Conservation (phyloP, 1,284 basidiomycete species). For the Pseudozyma sp. region DNA sequence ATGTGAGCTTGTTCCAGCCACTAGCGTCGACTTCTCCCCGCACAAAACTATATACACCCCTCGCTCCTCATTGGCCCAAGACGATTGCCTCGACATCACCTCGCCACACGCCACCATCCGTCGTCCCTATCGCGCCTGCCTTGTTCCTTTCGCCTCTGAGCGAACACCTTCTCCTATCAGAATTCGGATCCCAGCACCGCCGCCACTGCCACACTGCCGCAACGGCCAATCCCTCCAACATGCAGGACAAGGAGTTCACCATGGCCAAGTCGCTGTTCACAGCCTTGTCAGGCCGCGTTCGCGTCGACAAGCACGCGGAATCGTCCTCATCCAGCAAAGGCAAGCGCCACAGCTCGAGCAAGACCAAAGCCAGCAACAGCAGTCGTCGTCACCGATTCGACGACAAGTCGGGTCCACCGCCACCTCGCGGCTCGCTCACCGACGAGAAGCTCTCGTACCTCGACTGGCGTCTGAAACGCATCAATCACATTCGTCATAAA, state of each 20-base stretch:
- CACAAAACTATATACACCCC: no score
- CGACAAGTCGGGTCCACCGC: constrained; percentile 43
- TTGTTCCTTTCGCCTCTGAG: no score
- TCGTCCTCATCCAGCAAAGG: constrained; percentile 1
- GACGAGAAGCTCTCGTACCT: constrained; percentile 51
- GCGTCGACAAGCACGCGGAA: constrained; percentile 5
- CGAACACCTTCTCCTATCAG: no score
- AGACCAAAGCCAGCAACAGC: neutral
- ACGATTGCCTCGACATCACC: no score
- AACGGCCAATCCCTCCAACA: neutral
- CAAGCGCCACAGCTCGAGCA: constrained; percentile 9
- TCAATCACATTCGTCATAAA: constrained; percentile 30
- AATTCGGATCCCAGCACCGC: no score
- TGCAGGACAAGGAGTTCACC: constrained; percentile 36
- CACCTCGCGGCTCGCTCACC: constrained; percentile 46
- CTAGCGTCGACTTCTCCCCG: no score
- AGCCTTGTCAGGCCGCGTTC: constrained; percentile 21
- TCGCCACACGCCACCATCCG: no score
- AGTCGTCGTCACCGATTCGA: constrained; percentile 35
- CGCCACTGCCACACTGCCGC: no score
- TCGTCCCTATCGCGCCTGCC: no score
- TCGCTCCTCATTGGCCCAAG: no score
- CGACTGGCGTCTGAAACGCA: constrained; percentile 51
- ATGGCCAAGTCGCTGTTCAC: constrained; percentile 36
- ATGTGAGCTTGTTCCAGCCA: no score